Base-by-base conservation (phyloP, 2,329 filamentous ascomycete genomes). In the Pseudocercospora pini-densiflorae region DNA sequence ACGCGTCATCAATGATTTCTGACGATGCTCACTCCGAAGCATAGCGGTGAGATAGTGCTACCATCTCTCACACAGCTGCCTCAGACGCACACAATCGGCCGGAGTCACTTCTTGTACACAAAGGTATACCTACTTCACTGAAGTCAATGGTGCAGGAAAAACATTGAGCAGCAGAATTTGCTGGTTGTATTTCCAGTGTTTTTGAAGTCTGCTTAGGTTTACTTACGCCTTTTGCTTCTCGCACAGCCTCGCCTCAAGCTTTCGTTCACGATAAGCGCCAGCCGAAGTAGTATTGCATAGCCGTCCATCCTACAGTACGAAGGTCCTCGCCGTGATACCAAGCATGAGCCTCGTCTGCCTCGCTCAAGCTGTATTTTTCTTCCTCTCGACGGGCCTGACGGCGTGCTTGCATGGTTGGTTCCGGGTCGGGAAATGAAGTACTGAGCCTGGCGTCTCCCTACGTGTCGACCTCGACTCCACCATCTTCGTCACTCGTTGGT, bases 391-490 rank as follows among this genome's bases (percentile, higher is more conserved):
- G 53, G n/a, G 53, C 27, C 21, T n/a, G 6, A 21, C 31, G 40
- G 5, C 40, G 14, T 43, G 40, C 40, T 43, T 43, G 40, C 40
- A 43, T 19, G 40, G 14, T 43, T 19, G 40, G 40, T 43, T 43
- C 40, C 40, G 40, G 16, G 40, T 43, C 40, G 40, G 40, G 16
- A 19, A 43, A n/a, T 43, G 40, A 43, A 43, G 40, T 43, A 43
- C 14, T 53, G 21, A 23, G 21, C 47, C 21, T 27, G 24, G 47
- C 10, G 24, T 23, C 47, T 33, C 49, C 49, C 65, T 67, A 67
- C 19, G 60, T 43, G 9, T 64, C 54, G 36, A 67, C 59, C 23
- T 51, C 61, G 33, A 62, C 65, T 33, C 58, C 65, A 36, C 59
- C 65, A 19, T 62, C 65, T 24, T 59, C 62, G 29, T 67, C 65